Percentiles rank a stretch among this genome's conserved stretches.
phyloP scores from a whole-genome alignment of 352 stramenopile species.

The Pythium volutum region DNA sequence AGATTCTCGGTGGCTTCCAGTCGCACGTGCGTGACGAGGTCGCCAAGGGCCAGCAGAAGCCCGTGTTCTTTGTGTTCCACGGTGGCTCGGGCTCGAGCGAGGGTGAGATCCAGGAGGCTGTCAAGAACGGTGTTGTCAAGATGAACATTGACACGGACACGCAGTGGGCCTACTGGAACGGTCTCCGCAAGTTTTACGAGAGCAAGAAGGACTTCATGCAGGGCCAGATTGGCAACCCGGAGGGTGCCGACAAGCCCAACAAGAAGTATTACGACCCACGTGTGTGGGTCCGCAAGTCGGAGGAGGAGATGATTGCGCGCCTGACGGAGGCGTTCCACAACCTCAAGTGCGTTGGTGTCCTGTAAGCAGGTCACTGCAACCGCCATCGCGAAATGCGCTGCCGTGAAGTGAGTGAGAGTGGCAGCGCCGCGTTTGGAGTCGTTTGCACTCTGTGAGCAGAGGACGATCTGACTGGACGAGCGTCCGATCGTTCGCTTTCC shows the following conservation, averaged over 20 bases:
- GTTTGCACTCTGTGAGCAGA: background rate
- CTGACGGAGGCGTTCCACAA: constrained; percentile 91
- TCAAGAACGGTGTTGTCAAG: constrained; percentile 97
- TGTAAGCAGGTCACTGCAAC: constrained; percentile 35
- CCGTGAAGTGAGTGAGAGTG: background rate
- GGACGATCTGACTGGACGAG: background rate
- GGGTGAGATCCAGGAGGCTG: constrained; percentile 95
- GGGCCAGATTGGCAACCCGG: constrained; percentile 97
- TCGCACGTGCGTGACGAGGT: constrained; percentile 78
- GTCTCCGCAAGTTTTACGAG: constrained; percentile 96
- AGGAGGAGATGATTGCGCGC: constrained; percentile 93
- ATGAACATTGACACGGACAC: constrained; percentile 99
- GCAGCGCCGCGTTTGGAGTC: background rate
- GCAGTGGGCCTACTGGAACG: constrained; percentile 99
- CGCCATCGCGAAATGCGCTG: background rate
- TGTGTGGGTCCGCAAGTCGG: constrained; percentile 96
- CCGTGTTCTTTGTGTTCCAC: constrained; percentile 99
- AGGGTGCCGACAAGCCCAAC: constrained; percentile 97
- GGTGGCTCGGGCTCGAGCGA: constrained; percentile 96
- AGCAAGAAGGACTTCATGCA: constrained; percentile 98
- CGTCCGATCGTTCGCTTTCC: background rate
- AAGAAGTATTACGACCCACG: constrained; percentile 99
- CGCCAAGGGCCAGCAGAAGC: constrained; percentile 86
- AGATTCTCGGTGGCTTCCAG: constrained; percentile 97
- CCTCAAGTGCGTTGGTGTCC: constrained; percentile 77